phyloP scores from a whole-genome alignment of 371 early-diverging fungal genomes.

The Saksenaea oblongispora region DNA sequence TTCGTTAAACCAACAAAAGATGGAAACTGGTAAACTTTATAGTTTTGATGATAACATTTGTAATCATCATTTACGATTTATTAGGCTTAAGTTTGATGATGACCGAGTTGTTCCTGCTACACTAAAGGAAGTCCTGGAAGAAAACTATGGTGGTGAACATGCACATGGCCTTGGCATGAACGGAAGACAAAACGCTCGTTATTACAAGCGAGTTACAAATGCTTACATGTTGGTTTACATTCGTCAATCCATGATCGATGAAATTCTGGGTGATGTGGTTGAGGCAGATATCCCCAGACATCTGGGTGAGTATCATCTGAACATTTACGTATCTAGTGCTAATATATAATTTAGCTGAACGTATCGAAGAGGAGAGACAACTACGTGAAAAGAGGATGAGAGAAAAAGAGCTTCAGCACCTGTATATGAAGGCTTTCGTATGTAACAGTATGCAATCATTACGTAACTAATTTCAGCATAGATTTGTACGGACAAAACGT shows the following conservation, averaged over 20 bases:
- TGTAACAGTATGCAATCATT: not conserved
- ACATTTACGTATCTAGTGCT: not conserved
- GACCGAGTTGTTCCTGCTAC: constrained; percentile 91
- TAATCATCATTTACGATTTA: not conserved
- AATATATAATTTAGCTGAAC: constrained; percentile 5
- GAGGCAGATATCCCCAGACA: constrained; percentile 81
- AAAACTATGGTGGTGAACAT: constrained; percentile 92
- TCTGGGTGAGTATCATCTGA: constrained; percentile 51
- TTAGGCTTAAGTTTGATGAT: constrained; percentile 94
- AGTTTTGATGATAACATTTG: not conserved
- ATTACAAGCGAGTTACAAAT: constrained; percentile 82
- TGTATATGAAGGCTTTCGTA: constrained; percentile 60
- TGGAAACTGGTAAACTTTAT: constrained; percentile 67
- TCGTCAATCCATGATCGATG: constrained; percentile 72
- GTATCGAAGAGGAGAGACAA: constrained; percentile 62
- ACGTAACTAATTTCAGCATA: constrained; percentile 7
- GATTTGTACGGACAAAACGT: constrained; percentile 66
- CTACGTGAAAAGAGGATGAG: constrained; percentile 49
- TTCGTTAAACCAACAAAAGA: constrained; percentile 80
- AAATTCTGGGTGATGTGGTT: constrained; percentile 70
- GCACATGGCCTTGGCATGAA: constrained; percentile 14
- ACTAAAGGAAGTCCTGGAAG: constrained; percentile 90
- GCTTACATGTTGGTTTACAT: constrained; percentile 98
- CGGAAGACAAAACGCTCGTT: constrained; percentile 28
- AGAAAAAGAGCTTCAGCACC: constrained; percentile 71